Evolutionary conservation across 129 eudicot genomes (phyloP).

Genomic region (Solidago caesia): DNA sequence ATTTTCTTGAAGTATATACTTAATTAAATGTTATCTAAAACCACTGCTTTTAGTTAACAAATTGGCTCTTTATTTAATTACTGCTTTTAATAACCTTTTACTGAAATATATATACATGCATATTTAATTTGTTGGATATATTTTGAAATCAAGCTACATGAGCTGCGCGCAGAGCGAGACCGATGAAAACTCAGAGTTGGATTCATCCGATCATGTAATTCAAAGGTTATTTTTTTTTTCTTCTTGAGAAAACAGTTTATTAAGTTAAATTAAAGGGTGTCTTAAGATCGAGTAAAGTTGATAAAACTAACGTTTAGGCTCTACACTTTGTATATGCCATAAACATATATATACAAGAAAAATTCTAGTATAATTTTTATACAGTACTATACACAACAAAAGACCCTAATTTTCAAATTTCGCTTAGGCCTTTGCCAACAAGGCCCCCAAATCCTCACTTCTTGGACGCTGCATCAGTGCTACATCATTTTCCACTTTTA

Average conservation of each 20-base stretch:
- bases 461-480: no score
- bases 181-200: constrained; percentile 36
- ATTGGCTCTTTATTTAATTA: background rate
- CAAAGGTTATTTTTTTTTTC: constrained; percentile 22
- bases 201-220: constrained; percentile 29
- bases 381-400: no score
- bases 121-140: background rate
- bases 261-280: background rate
- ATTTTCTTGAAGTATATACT: constrained; percentile 11
- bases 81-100: background rate
- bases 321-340: no score
- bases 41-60: no score
- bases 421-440: background rate
- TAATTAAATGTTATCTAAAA: background rate
- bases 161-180: constrained; percentile 27
- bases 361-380: no score
- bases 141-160: constrained; percentile 28
- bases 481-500: no score
- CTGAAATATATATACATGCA: background rate
- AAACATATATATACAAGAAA: no score
- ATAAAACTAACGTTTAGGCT: background rate
- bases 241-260: background rate
- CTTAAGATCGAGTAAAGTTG: background rate
- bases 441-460: no score
- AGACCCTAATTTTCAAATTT: no score